Conservation (phyloP, 2,329 filamentous ascomycete species). For the Coniella vitis region DNA sequence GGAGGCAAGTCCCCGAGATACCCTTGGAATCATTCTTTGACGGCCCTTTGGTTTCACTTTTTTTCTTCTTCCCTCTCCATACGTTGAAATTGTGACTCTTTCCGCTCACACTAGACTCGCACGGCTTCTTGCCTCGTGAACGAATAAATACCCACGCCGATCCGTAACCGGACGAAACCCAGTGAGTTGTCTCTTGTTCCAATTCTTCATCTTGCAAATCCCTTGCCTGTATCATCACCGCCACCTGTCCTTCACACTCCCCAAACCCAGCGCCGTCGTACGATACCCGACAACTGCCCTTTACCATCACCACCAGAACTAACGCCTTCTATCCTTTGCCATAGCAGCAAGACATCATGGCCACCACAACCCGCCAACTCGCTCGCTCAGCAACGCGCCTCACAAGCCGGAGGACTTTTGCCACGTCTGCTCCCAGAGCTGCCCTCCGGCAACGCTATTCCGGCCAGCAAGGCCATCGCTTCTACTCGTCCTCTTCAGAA, state of each 20-base stretch:
- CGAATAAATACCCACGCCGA: background rate
- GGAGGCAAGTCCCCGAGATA: background rate
- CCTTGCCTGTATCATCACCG: background rate
- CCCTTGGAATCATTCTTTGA: constrained; percentile 3
- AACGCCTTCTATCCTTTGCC: background rate
- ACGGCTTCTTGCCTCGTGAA: background rate
- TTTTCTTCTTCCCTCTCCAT: constrained; percentile 5
- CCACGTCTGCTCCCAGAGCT: constrained; percentile 50
- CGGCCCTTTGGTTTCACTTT: too few relatives aligned
- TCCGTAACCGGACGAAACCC: background rate
- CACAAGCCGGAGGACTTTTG: constrained; percentile 52
- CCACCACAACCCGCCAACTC: constrained; percentile 45
- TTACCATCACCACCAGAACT: constrained; percentile 13
- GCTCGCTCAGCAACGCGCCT: constrained; percentile 54
- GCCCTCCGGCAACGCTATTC: constrained; percentile 58
- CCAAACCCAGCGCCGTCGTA: too few relatives aligned
- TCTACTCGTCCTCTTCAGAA: constrained; percentile 67
- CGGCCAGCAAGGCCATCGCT: constrained; percentile 51
- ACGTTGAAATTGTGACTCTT: constrained; percentile 25
- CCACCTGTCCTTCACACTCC: background rate
- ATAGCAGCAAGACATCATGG: constrained; percentile 26
- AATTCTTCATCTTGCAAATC: background rate
- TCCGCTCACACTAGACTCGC: background rate
- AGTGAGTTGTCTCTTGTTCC: background rate
- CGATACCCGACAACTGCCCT: background rate